These are phyloP conservation scores for Ogataea zsoltii DNA, from an alignment of 805 yeast species.

Conservation along the genomic window DNA sequence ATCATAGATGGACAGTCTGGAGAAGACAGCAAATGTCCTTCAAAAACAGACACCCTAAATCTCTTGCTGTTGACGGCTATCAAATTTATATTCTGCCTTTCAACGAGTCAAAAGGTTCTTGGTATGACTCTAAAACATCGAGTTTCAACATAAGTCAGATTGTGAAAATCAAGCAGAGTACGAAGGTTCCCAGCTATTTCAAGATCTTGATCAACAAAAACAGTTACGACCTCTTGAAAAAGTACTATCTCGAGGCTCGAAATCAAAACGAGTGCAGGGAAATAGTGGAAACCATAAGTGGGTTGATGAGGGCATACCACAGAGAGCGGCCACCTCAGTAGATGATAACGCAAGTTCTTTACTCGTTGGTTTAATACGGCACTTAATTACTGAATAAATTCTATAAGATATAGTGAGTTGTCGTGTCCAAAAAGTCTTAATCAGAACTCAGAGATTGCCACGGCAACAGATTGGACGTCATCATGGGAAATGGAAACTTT, in stretches of 20 bases:
- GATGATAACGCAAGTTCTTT: too few species aligned
- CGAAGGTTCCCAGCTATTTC: slow-evolving; percentile 74
- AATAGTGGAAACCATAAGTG: slow-evolving; percentile 69
- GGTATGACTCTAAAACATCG: slow-evolving; percentile 77
- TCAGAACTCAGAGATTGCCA: slow-evolving; percentile 71
- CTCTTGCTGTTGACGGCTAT: slow-evolving; percentile 91
- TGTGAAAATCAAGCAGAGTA: slow-evolving; percentile 70
- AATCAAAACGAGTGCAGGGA: slow-evolving; percentile 62
- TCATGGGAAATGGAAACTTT: slow-evolving; percentile 94
- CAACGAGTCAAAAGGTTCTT: slow-evolving; percentile 60
- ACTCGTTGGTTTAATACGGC: too few species aligned
- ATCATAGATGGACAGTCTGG: slow-evolving; percentile 85
- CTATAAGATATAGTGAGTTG: too few species aligned
- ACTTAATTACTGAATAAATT: too few species aligned
- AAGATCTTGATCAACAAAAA: slow-evolving; percentile 75
- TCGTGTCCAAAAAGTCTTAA: too few species aligned
- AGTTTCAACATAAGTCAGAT: slow-evolving; percentile 85
- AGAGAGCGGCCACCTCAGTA: slow-evolving; percentile 1
- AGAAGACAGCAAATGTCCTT: slow-evolving; percentile 86
- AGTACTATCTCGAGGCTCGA: slow-evolving; percentile 84
- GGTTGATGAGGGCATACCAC: slow-evolving; percentile 53
- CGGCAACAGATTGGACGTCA: slow-evolving; percentile 96
- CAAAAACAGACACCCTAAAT: slow-evolving; percentile 75
- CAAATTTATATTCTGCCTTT: slow-evolving; percentile 87
- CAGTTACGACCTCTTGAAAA: slow-evolving; percentile 57